Conservation (phyloP, 2,329 filamentous ascomycete species). For the Xylogone sp. region DNA sequence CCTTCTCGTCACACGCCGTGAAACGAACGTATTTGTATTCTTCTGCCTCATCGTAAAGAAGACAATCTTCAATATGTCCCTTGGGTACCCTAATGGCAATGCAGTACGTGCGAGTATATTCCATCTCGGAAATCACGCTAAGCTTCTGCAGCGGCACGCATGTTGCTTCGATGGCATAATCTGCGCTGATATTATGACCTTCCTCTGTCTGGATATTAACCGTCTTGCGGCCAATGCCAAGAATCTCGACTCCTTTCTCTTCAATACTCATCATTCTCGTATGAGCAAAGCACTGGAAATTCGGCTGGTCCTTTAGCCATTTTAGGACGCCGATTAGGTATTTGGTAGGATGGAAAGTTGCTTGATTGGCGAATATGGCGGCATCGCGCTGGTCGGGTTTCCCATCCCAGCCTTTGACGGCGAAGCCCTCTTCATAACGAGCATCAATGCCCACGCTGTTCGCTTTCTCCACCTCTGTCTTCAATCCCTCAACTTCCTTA, state of each 20-base stretch:
- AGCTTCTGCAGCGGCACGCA: slow-evolving; percentile 53
- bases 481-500: slow-evolving; percentile 40
- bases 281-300: slow-evolving; percentile 50
- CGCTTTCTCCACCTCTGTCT: slow-evolving; percentile 41
- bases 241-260: slow-evolving; percentile 43
- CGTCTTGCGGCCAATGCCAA: slow-evolving; percentile 40
- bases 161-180: slow-evolving; percentile 49
- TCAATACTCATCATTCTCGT: slow-evolving; percentile 44
- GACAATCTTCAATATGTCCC: slow-evolving; percentile 46
- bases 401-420: slow-evolving; percentile 48
- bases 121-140: slow-evolving; percentile 47
- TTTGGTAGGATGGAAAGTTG: slow-evolving; percentile 53
- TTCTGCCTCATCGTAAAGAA: slow-evolving; percentile 52
- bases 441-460: slow-evolving; percentile 39
- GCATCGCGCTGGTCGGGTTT: slow-evolving; percentile 47
- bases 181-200: slow-evolving; percentile 43
- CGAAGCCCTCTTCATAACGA: slow-evolving; percentile 38
- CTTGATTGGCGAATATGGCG: slow-evolving; percentile 42
- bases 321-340: slow-evolving; percentile 49
- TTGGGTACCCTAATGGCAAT: slow-evolving; percentile 52
- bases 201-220: slow-evolving; percentile 42
- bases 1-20: slow-evolving; percentile 46
- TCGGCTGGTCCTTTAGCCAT: slow-evolving; percentile 46
- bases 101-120: slow-evolving; percentile 51
- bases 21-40: slow-evolving; percentile 52